phyloP scores from a whole-genome alignment of 2,329 filamentous ascomycete genomes.

The Meredithiella fracta region DNA sequence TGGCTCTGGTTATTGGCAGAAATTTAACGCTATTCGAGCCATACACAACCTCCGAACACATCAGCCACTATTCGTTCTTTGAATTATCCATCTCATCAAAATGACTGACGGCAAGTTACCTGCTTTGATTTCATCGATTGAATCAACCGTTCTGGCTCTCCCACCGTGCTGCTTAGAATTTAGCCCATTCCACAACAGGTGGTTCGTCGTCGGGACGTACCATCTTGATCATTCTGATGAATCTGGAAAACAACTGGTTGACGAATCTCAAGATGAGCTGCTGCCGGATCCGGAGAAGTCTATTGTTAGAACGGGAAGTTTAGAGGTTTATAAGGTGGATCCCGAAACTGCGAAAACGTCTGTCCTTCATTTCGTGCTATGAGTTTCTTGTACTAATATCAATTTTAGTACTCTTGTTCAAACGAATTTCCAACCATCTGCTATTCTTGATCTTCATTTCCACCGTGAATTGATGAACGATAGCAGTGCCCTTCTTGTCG shows the following conservation, averaged over 20 bases:
- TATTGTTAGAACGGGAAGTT: conserved; percentile 54
- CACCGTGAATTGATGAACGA: conserved; percentile 30
- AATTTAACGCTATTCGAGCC: no score
- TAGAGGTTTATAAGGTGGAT: conserved; percentile 37
- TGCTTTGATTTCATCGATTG: conserved; percentile 24
- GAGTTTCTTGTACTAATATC: conserved; percentile 4
- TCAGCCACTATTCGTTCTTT: no score
- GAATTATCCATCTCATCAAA: neutral
- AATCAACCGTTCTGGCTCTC: conserved; percentile 40
- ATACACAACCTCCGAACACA: no score
- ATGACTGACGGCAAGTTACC: neutral
- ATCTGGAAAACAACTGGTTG: neutral
- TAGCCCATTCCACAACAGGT: conserved; percentile 41
- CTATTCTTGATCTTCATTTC: conserved; percentile 76
- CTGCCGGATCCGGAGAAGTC: conserved; percentile 19
- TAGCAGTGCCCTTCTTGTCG: conserved; percentile 41
- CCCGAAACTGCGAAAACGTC: conserved; percentile 6
- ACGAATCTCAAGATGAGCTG: conserved; percentile 17
- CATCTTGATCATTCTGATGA: conserved; percentile 41
- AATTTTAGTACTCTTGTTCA: conserved; percentile 37
- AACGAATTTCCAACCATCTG: conserved; percentile 47
- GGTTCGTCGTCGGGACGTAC: conserved; percentile 75
- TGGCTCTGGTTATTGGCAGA: no score
- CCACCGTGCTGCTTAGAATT: conserved; percentile 70
- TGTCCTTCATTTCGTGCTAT: neutral